phyloP scores from a whole-genome alignment of 225 moss, liverwort and hornwort genomes.

The Physcomitrellopsis africana region DNA sequence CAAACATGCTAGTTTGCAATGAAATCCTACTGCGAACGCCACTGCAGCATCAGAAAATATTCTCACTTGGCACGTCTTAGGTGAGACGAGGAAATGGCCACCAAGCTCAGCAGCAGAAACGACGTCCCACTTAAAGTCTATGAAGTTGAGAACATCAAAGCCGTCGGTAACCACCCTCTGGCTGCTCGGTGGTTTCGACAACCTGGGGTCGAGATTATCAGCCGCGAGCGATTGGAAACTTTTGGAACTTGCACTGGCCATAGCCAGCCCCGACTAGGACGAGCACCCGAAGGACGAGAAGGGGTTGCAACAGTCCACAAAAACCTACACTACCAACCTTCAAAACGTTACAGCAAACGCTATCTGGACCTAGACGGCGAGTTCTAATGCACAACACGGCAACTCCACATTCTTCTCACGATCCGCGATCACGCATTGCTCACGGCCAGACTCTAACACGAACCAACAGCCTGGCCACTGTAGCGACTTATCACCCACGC shows the following conservation, averaged over 20 bases:
- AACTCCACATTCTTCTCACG: too few relatives aligned
- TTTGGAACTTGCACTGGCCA: conserved; percentile 27
- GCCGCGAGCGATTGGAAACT: conserved; percentile 7
- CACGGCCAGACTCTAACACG: too few relatives aligned
- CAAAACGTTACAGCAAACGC: too few relatives aligned
- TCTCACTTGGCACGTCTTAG: conserved; percentile 45
- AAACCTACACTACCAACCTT: too few relatives aligned
- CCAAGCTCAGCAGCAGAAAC: conserved; percentile 39
- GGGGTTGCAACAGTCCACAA: too few relatives aligned
- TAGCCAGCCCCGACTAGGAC: background rate
- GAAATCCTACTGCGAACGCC: background rate
- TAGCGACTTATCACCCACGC: too few relatives aligned
- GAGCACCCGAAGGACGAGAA: too few relatives aligned
- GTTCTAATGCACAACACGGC: too few relatives aligned
- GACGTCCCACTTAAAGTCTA: conserved; percentile 55
- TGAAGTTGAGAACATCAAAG: conserved; percentile 48
- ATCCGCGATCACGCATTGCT: too few relatives aligned
- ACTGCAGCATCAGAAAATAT: background rate
- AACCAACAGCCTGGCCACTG: too few relatives aligned
- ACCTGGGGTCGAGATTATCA: conserved; percentile 11
- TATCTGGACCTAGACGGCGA: too few relatives aligned
- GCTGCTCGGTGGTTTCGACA: conserved; percentile 18
- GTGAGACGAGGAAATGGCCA: conserved; percentile 47
- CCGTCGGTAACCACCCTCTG: conserved; percentile 33
- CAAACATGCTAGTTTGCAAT: background rate